Evolutionary conservation across 1,284 basidiomycete genomes (phyloP), one percentile per base, ranked within the genome.

Genomic region (Cryptococcus sp.): DNA sequence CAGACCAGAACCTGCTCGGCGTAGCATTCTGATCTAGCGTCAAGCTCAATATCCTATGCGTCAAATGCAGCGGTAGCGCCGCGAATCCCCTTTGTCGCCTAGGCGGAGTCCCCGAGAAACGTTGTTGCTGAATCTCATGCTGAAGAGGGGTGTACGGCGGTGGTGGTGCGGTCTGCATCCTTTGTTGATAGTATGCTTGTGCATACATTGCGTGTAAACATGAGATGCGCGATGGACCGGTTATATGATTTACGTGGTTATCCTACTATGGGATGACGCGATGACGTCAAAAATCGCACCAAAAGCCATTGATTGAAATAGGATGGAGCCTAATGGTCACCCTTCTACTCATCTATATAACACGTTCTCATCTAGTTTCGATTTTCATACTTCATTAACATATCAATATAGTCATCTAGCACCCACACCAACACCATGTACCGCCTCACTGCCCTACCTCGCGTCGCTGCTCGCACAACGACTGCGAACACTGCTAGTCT

Each of bases 1-100:
- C 71, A 23, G 61, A 61, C 37, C 55, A 58, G 49, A 63, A 73
- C 22, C 53, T 37, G 44, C 65, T 69, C 3, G 72, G 73, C 7
- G 73, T 75, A 1, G 67, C 66, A 11, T 38, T 26, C 6, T 65
- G 68, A 50, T 73, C 72, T 11, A 75, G 64, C 3, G 69, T 72
- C 45, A 70, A 54, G 6, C 45, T 49, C 34, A 75, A 50, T 38
- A 77, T 71, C 2, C 62, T 61, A 40, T 73, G 69, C 0, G 74
- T 48, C 6, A 75, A 29, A 34, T 66, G 67, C 3, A 75, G 52
- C 0, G 75, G 75, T 8, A 76, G 57, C 6, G 40, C 26, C 4
- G 61, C 51, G 26, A 73, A 53, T 26, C 34, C 17, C n/a, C 7
- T 47, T 38, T 37, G 49, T 22, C 41, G 41, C 5, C 11, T 22